Evolutionary conservation across 768 basidiomycete genomes (phyloP), one percentile per base, ranked within the genome.

Genomic region (Naganishia friedmannii): DNA sequence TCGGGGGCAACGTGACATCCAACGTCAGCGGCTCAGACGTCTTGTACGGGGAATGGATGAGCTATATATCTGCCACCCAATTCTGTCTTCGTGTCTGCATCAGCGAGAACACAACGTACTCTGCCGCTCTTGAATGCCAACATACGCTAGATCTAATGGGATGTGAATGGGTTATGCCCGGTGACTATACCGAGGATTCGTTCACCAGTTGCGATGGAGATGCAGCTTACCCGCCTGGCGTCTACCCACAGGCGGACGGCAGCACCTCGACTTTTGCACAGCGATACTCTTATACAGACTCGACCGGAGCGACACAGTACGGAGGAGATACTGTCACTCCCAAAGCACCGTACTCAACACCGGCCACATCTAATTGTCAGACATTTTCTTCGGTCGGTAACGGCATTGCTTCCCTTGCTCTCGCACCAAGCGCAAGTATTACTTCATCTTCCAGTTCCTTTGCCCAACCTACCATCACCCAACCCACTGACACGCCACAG

Each of bases 151-250:
- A 82, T 70, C 70, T 77, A 67, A 81, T 82, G 78, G 81, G 81
- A 46, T 82, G 72, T 34, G 46, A 70, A 19, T 70, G 39, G 17
- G 72, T 54, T 34, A 68, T 70, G 57, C 65, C 69, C 32, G 31
- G 65, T n/a, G 55, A 63, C 48, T 80, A 80, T 76, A 76, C 76
- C 69, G 70, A 77, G 74, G 78, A 79, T 76, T 76, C 79, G 7
- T 85, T 85, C 78, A 84, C 84, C 70, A 73, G 75, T 23, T 85
- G 84, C 76, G 73, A 82, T n/a, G 84, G 78, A 60, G 83, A 84
- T 69, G 72, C 82, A 53, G 82, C 81, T 70, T 81, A 81, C 73
- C 81, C 83, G 28, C 82, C 82, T 56, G 82, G 82, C 51, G 69
- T 84, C 71, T 84, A 84, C 76, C 79, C 79, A 34, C 81, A 56